phyloP scores from a whole-genome alignment of 805 yeast genomes.

The Metschnikowia shivogae region DNA sequence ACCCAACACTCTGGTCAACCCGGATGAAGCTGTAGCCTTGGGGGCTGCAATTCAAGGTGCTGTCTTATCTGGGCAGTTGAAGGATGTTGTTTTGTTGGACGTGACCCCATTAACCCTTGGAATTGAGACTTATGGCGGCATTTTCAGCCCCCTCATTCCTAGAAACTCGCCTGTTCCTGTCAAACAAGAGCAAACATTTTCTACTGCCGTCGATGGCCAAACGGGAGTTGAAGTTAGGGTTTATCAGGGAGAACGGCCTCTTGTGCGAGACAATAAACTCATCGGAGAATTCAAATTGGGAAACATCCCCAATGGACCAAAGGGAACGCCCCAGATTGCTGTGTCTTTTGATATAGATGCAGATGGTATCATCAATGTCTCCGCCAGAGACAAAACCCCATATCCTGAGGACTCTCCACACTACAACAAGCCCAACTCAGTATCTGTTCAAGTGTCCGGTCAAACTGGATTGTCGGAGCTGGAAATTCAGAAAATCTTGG shows the following conservation, averaged over 20 bases:
- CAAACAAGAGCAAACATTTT: slow-evolving; percentile 67
- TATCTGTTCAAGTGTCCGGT: slow-evolving; percentile 46
- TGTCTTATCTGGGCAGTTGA: slow-evolving; percentile 25
- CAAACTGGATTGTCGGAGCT: slow-evolving; percentile 61
- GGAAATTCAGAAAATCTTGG: slow-evolving; percentile 59
- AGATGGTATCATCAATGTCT: slow-evolving; percentile 63
- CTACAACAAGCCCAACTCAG: slow-evolving; percentile 46
- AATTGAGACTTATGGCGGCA: slow-evolving; percentile 81
- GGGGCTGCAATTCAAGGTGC: slow-evolving; percentile 32
- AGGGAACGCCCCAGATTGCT: slow-evolving; percentile 75
- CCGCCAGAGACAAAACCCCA: slow-evolving; percentile 51
- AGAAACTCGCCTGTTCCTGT: slow-evolving; percentile 76
- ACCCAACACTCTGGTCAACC: slow-evolving; percentile 73
- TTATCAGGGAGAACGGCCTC: slow-evolving; percentile 76
- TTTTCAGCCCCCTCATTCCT: slow-evolving; percentile 73
- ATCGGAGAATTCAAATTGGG: slow-evolving; percentile 71
- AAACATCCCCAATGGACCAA: slow-evolving; percentile 71
- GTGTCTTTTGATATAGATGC: slow-evolving; percentile 80
- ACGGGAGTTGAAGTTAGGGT: slow-evolving; percentile 79
- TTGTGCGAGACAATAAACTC: slow-evolving; percentile 72
- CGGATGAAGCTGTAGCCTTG: slow-evolving; percentile 48
- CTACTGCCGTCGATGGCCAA: slow-evolving; percentile 82
- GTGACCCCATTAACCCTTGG: slow-evolving; percentile 42
- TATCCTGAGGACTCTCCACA: slow-evolving; percentile 34
- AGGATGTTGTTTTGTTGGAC: slow-evolving; percentile 25